These are phyloP conservation scores for Pichia kudriavzevii DNA, from an alignment of 1,139 yeast species.

Conservation along the genomic window DNA sequence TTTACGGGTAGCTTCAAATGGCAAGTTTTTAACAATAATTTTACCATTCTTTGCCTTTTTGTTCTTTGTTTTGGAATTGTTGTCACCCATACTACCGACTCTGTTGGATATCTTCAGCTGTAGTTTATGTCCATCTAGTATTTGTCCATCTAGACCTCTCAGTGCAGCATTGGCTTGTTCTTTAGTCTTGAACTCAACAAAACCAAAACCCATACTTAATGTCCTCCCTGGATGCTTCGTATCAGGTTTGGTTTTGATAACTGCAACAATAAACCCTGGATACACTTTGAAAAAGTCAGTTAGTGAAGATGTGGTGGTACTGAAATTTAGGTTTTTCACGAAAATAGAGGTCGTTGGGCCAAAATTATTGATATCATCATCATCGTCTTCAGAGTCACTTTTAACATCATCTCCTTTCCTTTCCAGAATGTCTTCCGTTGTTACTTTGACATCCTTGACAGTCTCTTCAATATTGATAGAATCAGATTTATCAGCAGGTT, in stretches of 20 bases:
- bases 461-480: slow-evolving; percentile 19
- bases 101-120: slow-evolving; percentile 86
- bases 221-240: slow-evolving; percentile 58
- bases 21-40: slow-evolving; percentile 90
- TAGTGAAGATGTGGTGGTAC: slow-evolving; percentile 58
- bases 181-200: slow-evolving; percentile 77
- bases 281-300: slow-evolving; percentile 57
- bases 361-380: slow-evolving; percentile 35
- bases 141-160: slow-evolving; percentile 63
- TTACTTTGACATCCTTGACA: slow-evolving; percentile 36
- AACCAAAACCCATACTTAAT: slow-evolving; percentile 95
- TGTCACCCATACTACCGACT: slow-evolving; percentile 29
- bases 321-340: slow-evolving; percentile 84
- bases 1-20: slow-evolving; percentile 91
- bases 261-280: slow-evolving; percentile 76
- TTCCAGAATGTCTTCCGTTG: slow-evolving; percentile 37
- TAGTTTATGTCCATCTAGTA: slow-evolving; percentile 82
- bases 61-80: slow-evolving; percentile 23
- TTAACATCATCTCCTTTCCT: slow-evolving; percentile 18
- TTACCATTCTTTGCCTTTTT: slow-evolving; percentile 52
- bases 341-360: slow-evolving; percentile 83
- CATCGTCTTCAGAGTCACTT: slow-evolving; percentile 20
- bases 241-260: slow-evolving; percentile 84
- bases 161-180: slow-evolving; percentile 77
- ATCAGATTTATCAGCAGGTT: slow-evolving; percentile 43